Base-by-base conservation (phyloP, 352 stramenopile genomes). In the Globisporangium nodosum region DNA sequence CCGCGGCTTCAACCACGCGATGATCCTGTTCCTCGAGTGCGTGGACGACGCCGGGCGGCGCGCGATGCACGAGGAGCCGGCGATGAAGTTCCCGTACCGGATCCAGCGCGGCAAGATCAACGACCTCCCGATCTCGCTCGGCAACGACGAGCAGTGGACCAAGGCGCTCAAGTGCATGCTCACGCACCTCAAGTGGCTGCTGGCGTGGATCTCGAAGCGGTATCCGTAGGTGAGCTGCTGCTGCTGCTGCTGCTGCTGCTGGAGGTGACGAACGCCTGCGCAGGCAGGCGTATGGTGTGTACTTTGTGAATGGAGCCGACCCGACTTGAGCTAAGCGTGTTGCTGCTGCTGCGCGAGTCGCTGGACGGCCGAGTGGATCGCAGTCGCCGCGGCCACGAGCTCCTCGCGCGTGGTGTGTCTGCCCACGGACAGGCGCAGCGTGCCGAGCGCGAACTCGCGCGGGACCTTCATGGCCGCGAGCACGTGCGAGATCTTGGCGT, bases 401-500 rank as follows among this genome's bases (percentile, higher is more conserved):
- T 99, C 93, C 58, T 93, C 71, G 33, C 78, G 59, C 1, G 82
- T 97, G 13, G 93, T 98, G 58, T 85, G 73, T 24, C 92, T 80
- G 13, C 96, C 96, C 18, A 99, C 85, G 20, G 90, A 98, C 31
- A 99, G 76, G 20, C 97, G 78, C 45, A 99, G 63, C 11, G 96
- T 99, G 45, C 97, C 96, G 13, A 90, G 71, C 5, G 91, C 96
- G 64, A 87, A 97, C 52, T 93, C 78, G 0, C 69, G 60, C 7
- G 83, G 81, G 5, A 99, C 85, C 56, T 89, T 63, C 88, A 99
- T 98, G 30, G 96, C 95, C 49, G 81, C 60, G 12, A 99, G 83
- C 30, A 99, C 90, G 52, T 92, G 70, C 24, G 90, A 97, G 33
- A 97, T 78, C 49, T 75, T 78, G 52, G 76, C 71, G n/a, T 76